A percentile compares a stretch with the other conserved stretches of the same genome.
phyloP scores from a whole-genome alignment of 1,139 yeast genomes.

The Geotrichum klebahnii region DNA sequence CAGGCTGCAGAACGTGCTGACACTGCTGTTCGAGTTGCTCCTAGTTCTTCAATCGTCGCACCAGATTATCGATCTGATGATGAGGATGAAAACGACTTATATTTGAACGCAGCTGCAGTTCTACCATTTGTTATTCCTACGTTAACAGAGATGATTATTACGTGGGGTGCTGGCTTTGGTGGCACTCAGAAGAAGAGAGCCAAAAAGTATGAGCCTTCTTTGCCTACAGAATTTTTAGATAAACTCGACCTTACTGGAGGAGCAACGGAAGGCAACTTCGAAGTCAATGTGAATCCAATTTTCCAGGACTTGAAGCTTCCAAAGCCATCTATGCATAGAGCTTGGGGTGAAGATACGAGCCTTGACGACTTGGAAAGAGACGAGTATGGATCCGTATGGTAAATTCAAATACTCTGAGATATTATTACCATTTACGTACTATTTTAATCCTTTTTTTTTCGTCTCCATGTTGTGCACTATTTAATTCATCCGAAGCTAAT shows the following conservation, averaged over 20 bases:
- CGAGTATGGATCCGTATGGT: not conserved
- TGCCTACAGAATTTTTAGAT: constrained; percentile 42
- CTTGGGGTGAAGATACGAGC: constrained; percentile 35
- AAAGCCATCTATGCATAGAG: constrained; percentile 32
- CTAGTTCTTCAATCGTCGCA: constrained; percentile 19
- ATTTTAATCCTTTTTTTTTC: not conserved
- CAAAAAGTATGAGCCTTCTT: constrained; percentile 39
- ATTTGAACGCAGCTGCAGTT: constrained; percentile 36
- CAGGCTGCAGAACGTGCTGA: constrained; percentile 21
- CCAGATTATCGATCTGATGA: constrained; percentile 23
- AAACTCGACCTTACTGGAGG: constrained; percentile 34
- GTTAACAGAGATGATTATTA: constrained; percentile 40
- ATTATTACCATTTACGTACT: not conserved
- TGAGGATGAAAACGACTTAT: constrained; percentile 29
- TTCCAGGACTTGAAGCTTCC: constrained; percentile 31
- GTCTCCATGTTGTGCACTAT: no score
- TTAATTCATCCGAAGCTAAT: no score
- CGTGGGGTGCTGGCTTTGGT: constrained; percentile 45
- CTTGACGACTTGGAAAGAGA: constrained; percentile 21
- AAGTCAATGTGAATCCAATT: constrained; percentile 23
- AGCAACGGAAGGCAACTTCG: constrained; percentile 14
- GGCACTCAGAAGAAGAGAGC: constrained; percentile 39
- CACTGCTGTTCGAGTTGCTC: constrained; percentile 16
- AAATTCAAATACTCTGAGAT: not conserved
- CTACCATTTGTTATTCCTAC: constrained; percentile 42